Evolutionary conservation across 2,329 filamentous ascomycete species (phyloP).

Genomic region (Cercospora zeina): DNA sequence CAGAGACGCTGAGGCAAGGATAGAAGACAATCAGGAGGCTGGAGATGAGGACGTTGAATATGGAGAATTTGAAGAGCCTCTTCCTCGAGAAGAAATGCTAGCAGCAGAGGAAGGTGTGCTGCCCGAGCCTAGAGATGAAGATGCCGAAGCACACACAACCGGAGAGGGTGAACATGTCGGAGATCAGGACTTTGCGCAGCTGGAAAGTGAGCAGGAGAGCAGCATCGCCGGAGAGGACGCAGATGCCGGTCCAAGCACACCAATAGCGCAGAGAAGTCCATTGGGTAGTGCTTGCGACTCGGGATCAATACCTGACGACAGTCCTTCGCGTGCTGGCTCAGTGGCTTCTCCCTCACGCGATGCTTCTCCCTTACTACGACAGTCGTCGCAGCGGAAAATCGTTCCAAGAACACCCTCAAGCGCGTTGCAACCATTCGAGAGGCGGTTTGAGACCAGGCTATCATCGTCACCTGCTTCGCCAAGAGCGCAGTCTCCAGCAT

Average conservation of each 20-base stretch:
- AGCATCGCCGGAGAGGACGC: constrained; percentile 20
- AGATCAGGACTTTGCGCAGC: constrained; percentile 33
- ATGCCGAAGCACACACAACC: constrained; percentile 22
- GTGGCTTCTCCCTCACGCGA: constrained; percentile 68
- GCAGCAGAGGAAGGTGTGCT: constrained; percentile 25
- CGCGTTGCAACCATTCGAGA: constrained; percentile 89
- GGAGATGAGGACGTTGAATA: constrained; percentile 20
- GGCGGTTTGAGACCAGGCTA: constrained; percentile 87
- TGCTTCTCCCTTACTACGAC: constrained; percentile 55
- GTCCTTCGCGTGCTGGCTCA: constrained; percentile 73
- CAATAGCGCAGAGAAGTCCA: constrained; percentile 31
- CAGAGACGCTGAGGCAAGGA: constrained; percentile 31
- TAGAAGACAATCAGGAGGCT: constrained; percentile 27
- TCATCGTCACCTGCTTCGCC: constrained; percentile 65
- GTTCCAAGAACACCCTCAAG: constrained; percentile 70
- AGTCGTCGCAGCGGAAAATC: constrained; percentile 54
- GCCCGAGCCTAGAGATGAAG: constrained; percentile 11
- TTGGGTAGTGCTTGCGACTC: constrained; percentile 69
- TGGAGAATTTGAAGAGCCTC: constrained; percentile 25
- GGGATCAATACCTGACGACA: constrained; percentile 76
- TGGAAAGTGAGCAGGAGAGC: constrained; percentile 20
- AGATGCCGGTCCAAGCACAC: constrained; percentile 31
- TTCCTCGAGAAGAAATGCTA: constrained; percentile 16
- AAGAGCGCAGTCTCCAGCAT: constrained; percentile 73
- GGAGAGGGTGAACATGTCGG: constrained; percentile 23